Base-by-base conservation (phyloP, 2,329 filamentous ascomycete genomes). In the Domatiomyces globalis region DNA sequence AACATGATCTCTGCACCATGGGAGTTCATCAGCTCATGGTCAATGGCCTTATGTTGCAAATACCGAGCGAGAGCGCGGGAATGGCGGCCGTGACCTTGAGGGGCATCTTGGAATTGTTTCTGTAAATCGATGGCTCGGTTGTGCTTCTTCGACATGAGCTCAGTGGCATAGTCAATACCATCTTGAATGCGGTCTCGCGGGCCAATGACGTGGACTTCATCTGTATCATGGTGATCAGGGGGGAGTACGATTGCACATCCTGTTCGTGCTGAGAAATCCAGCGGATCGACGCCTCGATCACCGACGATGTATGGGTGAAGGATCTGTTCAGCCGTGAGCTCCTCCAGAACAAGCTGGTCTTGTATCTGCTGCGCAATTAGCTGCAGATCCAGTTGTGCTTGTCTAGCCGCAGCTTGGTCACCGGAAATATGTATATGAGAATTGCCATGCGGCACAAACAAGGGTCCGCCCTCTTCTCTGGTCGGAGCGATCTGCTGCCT, bases 271-370 rank as follows among this genome's bases (percentile, higher is more conserved):
- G 95, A 81, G 73, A 98, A 95, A 45, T 95, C 81, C 52, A 95
- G 81, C 33, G 87, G 74, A 17, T 86, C 81, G 55, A 85, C 78
- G 55, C 86, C 88, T 55, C 83, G 79, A 55, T 90, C 82, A 49
- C 90, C 90, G 56, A 95, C 82, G 63, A 98, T 92, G 73, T 95
- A 96, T 66, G 94, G 89, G 66, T 96, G 92, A 49, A 87, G 82
- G 47, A 87, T 87, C 56, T 84, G 83, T 66, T 90, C 85, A 60
- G 96, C 87, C 5, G 84, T 79, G 43, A 88, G 73, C 66, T 94
- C 83, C 60, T 92, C 81, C 47, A 92, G 73, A 43, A 83, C 79
- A 48, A 96, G 73, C 64, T 86, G 80, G 53, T 80, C 79, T 59
- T 83, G 81, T 19, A 98, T 77, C 63, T 90, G 78, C 55, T 83